These are phyloP conservation scores for Exsudoporus frostii DNA, from an alignment of 768 basidiomycete species.

Conservation along the genomic window DNA sequence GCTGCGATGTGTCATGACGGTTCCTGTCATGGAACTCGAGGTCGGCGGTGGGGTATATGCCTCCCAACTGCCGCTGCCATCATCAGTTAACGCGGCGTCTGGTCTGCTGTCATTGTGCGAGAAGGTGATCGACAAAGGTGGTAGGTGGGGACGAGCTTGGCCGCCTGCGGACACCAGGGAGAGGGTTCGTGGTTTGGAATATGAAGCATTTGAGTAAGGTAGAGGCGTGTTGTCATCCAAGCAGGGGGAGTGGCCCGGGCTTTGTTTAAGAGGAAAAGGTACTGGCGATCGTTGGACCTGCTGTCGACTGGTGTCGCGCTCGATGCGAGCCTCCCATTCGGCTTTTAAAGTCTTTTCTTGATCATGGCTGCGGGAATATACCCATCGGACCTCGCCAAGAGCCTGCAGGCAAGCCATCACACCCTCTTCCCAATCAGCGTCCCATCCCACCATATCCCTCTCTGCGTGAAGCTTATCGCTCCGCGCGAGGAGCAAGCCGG, in stretches of 20 bases:
- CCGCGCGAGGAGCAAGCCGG: slow-evolving; percentile 71
- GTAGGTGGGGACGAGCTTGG: slow-evolving; percentile 45
- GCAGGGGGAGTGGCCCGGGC: slow-evolving; percentile 28
- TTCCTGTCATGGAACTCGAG: slow-evolving; percentile 43
- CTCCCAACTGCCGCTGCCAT: slow-evolving; percentile 53
- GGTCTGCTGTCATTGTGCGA: slow-evolving; percentile 52
- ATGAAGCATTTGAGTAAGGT: slow-evolving; percentile 6
- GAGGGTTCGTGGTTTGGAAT: slow-evolving; percentile 19
- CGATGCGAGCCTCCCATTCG: slow-evolving; percentile 41
- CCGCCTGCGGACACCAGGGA: slow-evolving; percentile 34
- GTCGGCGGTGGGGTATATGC: slow-evolving; percentile 64
- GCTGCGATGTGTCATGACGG: slow-evolving; percentile 43
- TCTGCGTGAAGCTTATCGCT: slow-evolving; percentile 36
- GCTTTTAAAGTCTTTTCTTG: slow-evolving; percentile 57
- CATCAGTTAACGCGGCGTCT: slow-evolving; percentile 48
- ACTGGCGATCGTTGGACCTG: slow-evolving; percentile 20
- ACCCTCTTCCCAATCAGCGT: slow-evolving; percentile 32
- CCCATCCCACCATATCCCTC: slow-evolving; percentile 20
- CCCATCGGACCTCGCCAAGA: slow-evolving; percentile 82
- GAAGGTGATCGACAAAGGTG: slow-evolving; percentile 41
- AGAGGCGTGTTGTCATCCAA: slow-evolving; percentile 20
- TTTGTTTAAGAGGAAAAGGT: slow-evolving; percentile 24
- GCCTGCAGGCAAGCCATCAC: slow-evolving; percentile 61
- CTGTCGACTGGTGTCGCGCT: slow-evolving; percentile 32
- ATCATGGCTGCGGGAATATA: slow-evolving; percentile 71